A percentile compares a stretch with the other conserved stretches of the same genome.
These are phyloP conservation scores for Penicillium turbatum DNA, from an alignment of 495 filamentous ascomycete species.

Conservation along the genomic window DNA sequence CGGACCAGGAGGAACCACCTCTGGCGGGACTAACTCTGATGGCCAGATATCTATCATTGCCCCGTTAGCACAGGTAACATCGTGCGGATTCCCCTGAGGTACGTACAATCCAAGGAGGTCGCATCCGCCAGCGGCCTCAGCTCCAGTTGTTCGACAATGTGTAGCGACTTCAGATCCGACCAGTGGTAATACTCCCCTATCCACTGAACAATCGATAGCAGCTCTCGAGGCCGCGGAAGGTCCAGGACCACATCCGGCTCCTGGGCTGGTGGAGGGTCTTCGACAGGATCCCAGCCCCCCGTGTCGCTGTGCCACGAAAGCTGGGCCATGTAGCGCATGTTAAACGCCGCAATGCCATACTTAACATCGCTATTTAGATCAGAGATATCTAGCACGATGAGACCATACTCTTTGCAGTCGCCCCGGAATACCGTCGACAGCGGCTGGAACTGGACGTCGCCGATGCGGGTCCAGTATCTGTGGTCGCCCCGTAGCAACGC, in stretches of 20 bases:
- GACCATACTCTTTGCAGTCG: conserved; percentile 12
- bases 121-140: conserved; percentile 8
- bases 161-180: no score
- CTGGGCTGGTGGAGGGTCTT: conserved; percentile 4
- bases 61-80: conserved; percentile 11
- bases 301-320: background rate
- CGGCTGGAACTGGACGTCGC: conserved; percentile 17
- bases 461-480: background rate
- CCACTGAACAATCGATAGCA: conserved; percentile 11
- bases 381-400: conserved; percentile 15
- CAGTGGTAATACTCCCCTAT: conserved; percentile 6
- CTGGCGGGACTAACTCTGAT: background rate
- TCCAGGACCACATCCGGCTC: conserved; percentile 7
- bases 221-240: conserved; percentile 11
- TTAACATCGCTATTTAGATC: conserved; percentile 13
- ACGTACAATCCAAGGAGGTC: conserved; percentile 12
- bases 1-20: background rate
- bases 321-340: conserved; percentile 10
- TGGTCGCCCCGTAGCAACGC: conserved; percentile 4
- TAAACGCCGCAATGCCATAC: conserved; percentile 12
- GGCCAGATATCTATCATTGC: conserved; percentile 17
- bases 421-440: conserved; percentile 14
- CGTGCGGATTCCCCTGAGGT: conserved; percentile 1
- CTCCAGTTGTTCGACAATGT: no score
- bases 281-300: conserved; percentile 11